phyloP scores from a whole-genome alignment of 2,329 filamentous ascomycete species.

The Diaporthe citrichinensis region DNA sequence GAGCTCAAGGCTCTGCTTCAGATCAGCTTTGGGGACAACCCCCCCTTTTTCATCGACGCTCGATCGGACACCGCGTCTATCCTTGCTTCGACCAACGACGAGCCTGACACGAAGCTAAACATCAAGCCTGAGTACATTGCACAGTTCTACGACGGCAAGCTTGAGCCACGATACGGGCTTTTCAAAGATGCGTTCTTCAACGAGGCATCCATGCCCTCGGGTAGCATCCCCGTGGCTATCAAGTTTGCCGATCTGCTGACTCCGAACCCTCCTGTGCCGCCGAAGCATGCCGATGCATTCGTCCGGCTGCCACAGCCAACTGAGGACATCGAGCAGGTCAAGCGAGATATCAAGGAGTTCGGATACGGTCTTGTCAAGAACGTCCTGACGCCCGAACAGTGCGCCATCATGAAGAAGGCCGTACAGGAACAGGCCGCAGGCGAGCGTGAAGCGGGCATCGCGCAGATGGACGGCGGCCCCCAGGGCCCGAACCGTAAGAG shows the following conservation, averaged over 20 bases:
- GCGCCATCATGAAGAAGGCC: conserved; percentile 45
- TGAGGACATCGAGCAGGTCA: conserved; percentile 48
- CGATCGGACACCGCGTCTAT: conserved; percentile 44
- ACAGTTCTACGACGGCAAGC: conserved; percentile 46
- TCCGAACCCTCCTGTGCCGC: conserved; percentile 43
- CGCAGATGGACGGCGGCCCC: conserved; percentile 44
- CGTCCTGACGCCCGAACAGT: conserved; percentile 45
- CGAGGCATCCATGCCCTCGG: conserved; percentile 44
- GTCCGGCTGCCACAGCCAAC: conserved; percentile 53
- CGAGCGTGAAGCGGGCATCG: conserved; percentile 46
- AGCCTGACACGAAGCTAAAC: conserved; percentile 45
- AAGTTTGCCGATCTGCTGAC: conserved; percentile 47
- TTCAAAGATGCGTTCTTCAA: conserved; percentile 49
- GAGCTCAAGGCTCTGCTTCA: conserved; percentile 45
- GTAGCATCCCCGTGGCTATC: conserved; percentile 45
- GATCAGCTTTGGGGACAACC: conserved; percentile 42
- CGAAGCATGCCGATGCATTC: conserved; percentile 54
- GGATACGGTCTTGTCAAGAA: conserved; percentile 50
- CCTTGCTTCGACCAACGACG: conserved; percentile 41
- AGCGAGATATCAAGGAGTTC: conserved; percentile 46
- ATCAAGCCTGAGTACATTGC: conserved; percentile 47
- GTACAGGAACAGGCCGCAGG: conserved; percentile 47
- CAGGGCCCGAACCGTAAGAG: conserved; percentile 36
- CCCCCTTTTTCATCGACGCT: conserved; percentile 47
- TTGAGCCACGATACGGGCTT: conserved; percentile 48